Evolutionary conservation across 2,329 filamentous ascomycete genomes (phyloP), one percentile per base, ranked within the genome.

Genomic region (Aspergillus eucalypticola): DNA sequence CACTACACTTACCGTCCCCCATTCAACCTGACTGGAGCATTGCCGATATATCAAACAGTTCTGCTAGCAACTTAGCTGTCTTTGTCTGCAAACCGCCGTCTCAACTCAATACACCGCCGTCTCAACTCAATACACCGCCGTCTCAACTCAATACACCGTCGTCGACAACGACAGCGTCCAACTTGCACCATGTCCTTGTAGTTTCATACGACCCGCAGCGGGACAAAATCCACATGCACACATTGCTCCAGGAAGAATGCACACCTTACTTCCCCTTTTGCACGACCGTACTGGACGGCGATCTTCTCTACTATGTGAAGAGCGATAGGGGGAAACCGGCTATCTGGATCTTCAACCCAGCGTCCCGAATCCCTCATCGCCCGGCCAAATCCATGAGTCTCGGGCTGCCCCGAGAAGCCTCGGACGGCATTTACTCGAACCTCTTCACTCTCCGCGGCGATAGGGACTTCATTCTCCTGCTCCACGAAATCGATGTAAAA

Each of bases 261-360:
- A 38, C 38, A 19, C 51, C 54, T 1, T 55, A 60, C n/a, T 17
- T 49, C 11, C 58, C 58, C 5, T 38, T 60, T 25, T 60, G 59
- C 48, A 55, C 64, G 32, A 44, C 61, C 6, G 48, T 48, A 21
- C 48, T 66, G 15, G 64, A 56, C 48, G 51, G 51, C 7, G 57
- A 61, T 39, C 56, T 68, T 29, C 41, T 67, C 11, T 68, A 68
- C 58, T 67, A 64, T 38, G 15, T 67, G 32, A 65, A 54, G 19
- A 61, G 63, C 23, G 59, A 65, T 39, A 38, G 52, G 23, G 66
- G 62, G n/a, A 65, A 61, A 41, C 62, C 58, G 11, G 56, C 51
- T 10, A 60, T 68, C 38, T 66, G 64, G 62, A 61, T 68, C 25
- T 67, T 64, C 10, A 56, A 66, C 11, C 60, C 64, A 17, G 38